Conservation (phyloP, 148 eudicot species). For the Limonium bicolor region DNA sequence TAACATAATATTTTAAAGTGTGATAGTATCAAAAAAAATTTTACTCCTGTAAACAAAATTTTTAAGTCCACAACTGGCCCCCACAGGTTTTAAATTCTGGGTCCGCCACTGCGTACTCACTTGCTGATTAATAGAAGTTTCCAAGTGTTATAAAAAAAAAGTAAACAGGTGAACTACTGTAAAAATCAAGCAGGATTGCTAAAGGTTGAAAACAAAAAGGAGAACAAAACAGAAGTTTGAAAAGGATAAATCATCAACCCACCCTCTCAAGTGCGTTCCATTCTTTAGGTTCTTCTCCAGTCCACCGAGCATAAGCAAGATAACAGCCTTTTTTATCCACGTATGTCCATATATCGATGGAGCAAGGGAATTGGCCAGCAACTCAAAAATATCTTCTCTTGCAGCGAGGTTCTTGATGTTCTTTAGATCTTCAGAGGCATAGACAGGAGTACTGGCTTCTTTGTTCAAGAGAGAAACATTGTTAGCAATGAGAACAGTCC, state of each 20-base stretch:
- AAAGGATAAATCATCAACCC: constrained; percentile 20
- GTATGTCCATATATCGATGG: constrained; percentile 93
- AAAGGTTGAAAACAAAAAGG: too few species aligned
- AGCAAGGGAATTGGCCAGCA: constrained; percentile 83
- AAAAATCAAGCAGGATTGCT: too few species aligned
- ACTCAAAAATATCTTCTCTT: constrained; percentile 67
- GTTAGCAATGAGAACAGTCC: constrained; percentile 95
- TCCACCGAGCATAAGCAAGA: constrained; percentile 90
- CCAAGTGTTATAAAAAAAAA: too few species aligned
- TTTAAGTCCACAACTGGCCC: too few species aligned
- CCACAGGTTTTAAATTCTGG: too few species aligned
- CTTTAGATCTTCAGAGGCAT: constrained; percentile 54
- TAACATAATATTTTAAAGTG: too few species aligned
- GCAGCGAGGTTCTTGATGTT: constrained; percentile 71
- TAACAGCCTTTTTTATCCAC: constrained; percentile 97
- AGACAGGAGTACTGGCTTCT: constrained; percentile 80
- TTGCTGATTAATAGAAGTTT: too few species aligned
- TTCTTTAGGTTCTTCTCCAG: constrained; percentile 91
- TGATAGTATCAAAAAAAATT: too few species aligned
- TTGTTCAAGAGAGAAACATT: constrained; percentile 86
- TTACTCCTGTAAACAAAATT: too few species aligned
- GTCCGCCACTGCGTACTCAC: too few species aligned
- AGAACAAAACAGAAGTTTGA: not conserved
- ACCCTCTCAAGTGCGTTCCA: constrained; percentile 98
- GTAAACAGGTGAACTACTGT: too few species aligned